Evolutionary conservation across 176 grass and related monocot genomes (phyloP).

Genomic region (Chrysopogon serrulatus): DNA sequence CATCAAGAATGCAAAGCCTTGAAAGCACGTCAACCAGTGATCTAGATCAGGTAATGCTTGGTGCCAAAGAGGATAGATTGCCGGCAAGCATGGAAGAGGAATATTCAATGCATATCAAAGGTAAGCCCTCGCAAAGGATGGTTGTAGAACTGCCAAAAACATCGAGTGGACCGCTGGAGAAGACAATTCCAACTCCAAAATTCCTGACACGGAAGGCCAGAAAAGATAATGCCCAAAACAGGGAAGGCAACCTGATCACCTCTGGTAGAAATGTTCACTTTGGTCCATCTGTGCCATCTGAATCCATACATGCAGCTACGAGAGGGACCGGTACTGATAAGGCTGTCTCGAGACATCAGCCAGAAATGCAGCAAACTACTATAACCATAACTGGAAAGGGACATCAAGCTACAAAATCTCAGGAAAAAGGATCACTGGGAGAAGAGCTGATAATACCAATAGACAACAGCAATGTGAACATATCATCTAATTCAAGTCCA

Average conservation of each 20-base stretch:
- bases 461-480: not conserved
- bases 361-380: not conserved
- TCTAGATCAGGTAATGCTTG: conserved; percentile 35
- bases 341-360: conserved; percentile 22
- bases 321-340: not conserved
- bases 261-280: conserved; percentile 20
- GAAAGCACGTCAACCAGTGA: conserved; percentile 26
- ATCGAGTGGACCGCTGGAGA: conserved; percentile 13
- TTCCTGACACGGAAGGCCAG: conserved; percentile 6
- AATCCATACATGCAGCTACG: conserved; percentile 23
- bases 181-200: not conserved
- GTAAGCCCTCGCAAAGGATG: conserved; percentile 1
- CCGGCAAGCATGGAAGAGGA: not conserved
- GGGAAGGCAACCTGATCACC: not conserved
- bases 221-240: conserved; percentile 15
- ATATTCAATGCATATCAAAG: not conserved
- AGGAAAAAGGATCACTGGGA: conserved; percentile 19
- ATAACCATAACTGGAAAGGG: not conserved
- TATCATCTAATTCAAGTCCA: conserved; percentile 2
- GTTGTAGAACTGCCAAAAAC: not conserved
- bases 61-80: conserved; percentile 22
- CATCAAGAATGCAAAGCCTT: conserved; percentile 9
- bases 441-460: conserved; percentile 6
- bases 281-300: conserved; percentile 40
- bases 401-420: not conserved